These are phyloP conservation scores for Diospyros lotus DNA, from an alignment of 148 eudicot species.

Conservation along the genomic window DNA sequence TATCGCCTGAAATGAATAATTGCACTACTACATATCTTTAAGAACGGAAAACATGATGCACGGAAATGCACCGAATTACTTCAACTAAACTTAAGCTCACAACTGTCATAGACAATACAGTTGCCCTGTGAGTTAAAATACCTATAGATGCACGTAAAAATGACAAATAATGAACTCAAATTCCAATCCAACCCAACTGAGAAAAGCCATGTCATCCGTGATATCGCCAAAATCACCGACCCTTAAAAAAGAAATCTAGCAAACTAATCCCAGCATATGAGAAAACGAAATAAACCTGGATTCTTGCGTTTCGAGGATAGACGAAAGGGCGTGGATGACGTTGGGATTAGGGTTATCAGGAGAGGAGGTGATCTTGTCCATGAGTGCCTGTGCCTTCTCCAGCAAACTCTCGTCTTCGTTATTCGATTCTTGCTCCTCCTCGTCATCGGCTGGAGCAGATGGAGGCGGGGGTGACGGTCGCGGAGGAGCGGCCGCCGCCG, in stretches of 20 bases:
- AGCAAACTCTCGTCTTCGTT: conserved; percentile 55
- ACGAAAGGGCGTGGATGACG: conserved; percentile 74
- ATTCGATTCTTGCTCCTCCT: conserved; percentile 27
- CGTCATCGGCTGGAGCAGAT: conserved; percentile 13
- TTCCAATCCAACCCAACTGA: no score
- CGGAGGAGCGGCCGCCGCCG: conserved; percentile 15
- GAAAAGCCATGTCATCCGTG: no score
- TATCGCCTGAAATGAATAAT: no score
- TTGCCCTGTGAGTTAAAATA: no score
- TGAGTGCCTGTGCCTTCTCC: conserved; percentile 50
- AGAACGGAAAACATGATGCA: no score
- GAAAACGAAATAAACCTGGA: conserved; percentile 42
- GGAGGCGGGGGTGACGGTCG: conserved; percentile 6
- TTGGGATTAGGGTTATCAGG: conserved; percentile 77
- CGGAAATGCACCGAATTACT: no score
- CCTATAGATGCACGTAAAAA: no score
- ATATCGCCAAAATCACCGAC: no score
- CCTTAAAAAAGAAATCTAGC: not conserved
- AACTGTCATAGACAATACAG: no score
- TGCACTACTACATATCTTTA: no score
- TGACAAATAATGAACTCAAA: no score
- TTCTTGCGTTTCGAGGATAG: conserved; percentile 80
- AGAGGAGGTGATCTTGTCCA: conserved; percentile 65
- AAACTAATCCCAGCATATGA: not conserved
- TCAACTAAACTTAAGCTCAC: no score